phyloP scores from a whole-genome alignment of 345 rosid species.

The Eutrema japonicum region DNA sequence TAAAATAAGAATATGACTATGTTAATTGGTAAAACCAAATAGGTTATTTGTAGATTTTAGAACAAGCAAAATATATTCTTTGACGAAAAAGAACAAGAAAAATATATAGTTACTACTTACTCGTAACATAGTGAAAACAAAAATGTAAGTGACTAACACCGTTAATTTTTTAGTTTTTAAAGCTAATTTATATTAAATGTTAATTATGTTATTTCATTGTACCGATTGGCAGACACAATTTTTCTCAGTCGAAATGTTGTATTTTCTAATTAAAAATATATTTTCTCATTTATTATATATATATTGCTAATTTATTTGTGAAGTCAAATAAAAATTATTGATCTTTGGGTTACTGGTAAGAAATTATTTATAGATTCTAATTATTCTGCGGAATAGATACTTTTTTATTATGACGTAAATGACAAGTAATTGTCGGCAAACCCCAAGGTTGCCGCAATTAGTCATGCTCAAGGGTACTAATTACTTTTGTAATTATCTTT shows the following conservation, averaged over 20 bases:
- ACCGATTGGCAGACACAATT: neutral
- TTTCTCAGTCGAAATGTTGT: neutral
- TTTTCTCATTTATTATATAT: neutral
- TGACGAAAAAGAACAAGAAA: too few relatives aligned
- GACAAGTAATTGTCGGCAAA: constrained; percentile 44
- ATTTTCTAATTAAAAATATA: too few relatives aligned
- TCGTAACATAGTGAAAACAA: neutral
- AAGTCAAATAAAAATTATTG: neutral
- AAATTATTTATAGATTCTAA: neutral
- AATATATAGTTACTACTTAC: neutral
- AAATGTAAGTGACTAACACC: neutral
- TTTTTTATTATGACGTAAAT: constrained; percentile 28
- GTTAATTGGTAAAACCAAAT: neutral
- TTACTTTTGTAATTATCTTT: constrained; percentile 29
- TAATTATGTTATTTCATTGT: too few relatives aligned
- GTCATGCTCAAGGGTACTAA: constrained; percentile 38
- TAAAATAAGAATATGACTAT: neutral
- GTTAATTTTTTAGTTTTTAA: too few relatives aligned
- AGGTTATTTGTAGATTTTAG: neutral
- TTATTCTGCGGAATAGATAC: neutral
- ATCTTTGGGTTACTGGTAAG: neutral
- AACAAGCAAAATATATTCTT: neutral
- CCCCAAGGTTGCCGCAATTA: constrained; percentile 41
- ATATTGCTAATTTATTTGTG: neutral
- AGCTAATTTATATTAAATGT: too few relatives aligned